Percentiles rank a stretch among this genome's conserved stretches.
These are phyloP conservation scores for Colletotrichum liaoningense DNA, from an alignment of 2,329 filamentous ascomycete species.

Conservation along the genomic window DNA sequence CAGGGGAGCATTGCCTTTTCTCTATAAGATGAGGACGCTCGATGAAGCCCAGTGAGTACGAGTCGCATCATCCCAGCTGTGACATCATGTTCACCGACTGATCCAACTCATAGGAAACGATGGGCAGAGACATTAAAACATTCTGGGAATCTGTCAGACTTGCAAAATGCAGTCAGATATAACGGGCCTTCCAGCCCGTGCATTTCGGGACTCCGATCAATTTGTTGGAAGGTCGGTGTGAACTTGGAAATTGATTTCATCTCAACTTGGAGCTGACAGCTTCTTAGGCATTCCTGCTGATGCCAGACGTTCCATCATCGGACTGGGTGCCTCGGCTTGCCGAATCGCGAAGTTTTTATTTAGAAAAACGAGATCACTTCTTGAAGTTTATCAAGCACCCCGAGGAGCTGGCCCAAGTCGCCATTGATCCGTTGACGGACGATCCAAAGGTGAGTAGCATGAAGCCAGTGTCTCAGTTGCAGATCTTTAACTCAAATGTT, in stretches of 20 bases:
- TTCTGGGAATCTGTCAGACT: slow-evolving; percentile 67
- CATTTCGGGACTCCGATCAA: slow-evolving; percentile 80
- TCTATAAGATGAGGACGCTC: slow-evolving; percentile 24
- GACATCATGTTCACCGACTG: slow-evolving; percentile 35
- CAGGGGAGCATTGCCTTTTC: slow-evolving; percentile 5
- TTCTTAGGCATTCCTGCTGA: slow-evolving; percentile 80
- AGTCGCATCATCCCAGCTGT: slow-evolving; percentile 29
- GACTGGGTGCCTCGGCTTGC: slow-evolving; percentile 77
- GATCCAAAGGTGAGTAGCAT: slow-evolving; percentile 66
- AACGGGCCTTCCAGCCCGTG: slow-evolving; percentile 72
- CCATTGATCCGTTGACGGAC: slow-evolving; percentile 86
- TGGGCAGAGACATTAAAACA: slow-evolving; percentile 74
- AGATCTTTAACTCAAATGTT: slow-evolving; percentile 50
- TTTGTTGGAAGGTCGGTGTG: slow-evolving; percentile 87
- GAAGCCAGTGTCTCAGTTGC: background rate
- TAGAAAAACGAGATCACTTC: slow-evolving; percentile 77
- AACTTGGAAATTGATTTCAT: background rate
- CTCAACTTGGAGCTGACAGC: slow-evolving; percentile 30
- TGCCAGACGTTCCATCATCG: slow-evolving; percentile 71
- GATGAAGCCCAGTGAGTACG: slow-evolving; percentile 32
- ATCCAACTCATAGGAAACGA: slow-evolving; percentile 62
- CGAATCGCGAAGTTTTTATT: slow-evolving; percentile 80
- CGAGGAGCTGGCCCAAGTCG: slow-evolving; percentile 77
- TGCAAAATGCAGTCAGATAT: slow-evolving; percentile 73
- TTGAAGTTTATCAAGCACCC: slow-evolving; percentile 87